phyloP scores from a whole-genome alignment of 805 yeast species.

The Starmera pachycereana region DNA sequence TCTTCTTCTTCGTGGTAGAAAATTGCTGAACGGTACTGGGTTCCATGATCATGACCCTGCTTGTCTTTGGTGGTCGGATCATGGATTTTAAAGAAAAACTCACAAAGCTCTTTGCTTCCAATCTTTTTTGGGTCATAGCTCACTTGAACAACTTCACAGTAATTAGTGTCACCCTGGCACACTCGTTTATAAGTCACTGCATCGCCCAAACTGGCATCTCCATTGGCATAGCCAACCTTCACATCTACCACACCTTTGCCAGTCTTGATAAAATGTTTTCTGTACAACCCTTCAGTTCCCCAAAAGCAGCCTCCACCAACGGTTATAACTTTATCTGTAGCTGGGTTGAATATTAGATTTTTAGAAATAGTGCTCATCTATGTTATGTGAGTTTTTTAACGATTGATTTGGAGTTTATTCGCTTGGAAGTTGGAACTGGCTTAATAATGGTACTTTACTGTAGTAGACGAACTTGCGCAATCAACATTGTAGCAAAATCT shows the following conservation, averaged over 20 bases:
- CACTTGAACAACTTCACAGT: constrained; percentile 77
- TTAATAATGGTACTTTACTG: too few relatives aligned
- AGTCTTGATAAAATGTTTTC: constrained; percentile 44
- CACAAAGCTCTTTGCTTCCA: constrained; percentile 50
- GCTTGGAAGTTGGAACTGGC: too few relatives aligned
- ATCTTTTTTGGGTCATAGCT: constrained; percentile 64
- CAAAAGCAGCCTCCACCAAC: constrained; percentile 71
- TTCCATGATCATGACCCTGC: constrained; percentile 86
- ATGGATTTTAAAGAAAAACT: constrained; percentile 83
- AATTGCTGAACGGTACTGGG: constrained; percentile 83
- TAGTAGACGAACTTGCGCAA: too few relatives aligned
- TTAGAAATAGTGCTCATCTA: constrained; percentile 23
- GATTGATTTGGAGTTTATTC: too few relatives aligned
- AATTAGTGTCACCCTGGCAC: constrained; percentile 63
- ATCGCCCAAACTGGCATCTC: constrained; percentile 24
- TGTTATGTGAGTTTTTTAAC: too few relatives aligned
- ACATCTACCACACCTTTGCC: constrained; percentile 60
- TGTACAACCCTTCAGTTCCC: constrained; percentile 82
- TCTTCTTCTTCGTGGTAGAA: constrained; percentile 46
- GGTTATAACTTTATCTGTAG: constrained; percentile 43
- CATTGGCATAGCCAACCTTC: constrained; percentile 89
- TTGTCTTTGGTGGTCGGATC: constrained; percentile 80
- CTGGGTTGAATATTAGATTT: constrained; percentile 28
- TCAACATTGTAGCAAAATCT: too few relatives aligned
- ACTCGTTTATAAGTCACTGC: constrained; percentile 62